Percentiles rank a stretch among this genome's conserved stretches.
Conservation (phyloP, 2,329 filamentous ascomycete species). For the Pyricularia pennisetigena region DNA sequence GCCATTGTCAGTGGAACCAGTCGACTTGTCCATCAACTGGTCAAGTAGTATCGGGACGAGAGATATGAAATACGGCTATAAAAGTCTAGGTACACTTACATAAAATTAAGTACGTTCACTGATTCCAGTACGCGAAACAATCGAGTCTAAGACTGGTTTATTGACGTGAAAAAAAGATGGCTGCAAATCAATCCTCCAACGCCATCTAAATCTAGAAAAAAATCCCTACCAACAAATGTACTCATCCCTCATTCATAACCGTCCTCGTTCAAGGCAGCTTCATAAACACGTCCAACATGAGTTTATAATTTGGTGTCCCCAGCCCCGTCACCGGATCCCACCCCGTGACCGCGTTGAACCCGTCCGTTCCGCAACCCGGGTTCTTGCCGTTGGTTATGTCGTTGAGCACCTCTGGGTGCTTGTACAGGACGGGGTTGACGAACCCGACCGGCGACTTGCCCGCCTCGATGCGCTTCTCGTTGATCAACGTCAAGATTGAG, state of each 20-base stretch:
- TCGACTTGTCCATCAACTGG: not conserved
- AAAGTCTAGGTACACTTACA: no score
- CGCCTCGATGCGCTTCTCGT: constrained; percentile 43
- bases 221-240: no score
- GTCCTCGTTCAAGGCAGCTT: constrained; percentile 11
- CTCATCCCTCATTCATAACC: not conserved
- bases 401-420: constrained; percentile 16
- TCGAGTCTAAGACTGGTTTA: not conserved
- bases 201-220: not conserved
- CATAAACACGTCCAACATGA: constrained; percentile 15
- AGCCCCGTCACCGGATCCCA: constrained; percentile 14
- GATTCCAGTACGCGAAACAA: not conserved
- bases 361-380: constrained; percentile 18
- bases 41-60: not conserved
- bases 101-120: not conserved
- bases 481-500: constrained; percentile 49
- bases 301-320: constrained; percentile 13
- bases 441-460: constrained; percentile 29
- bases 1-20: not conserved
- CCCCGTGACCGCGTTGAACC: constrained; percentile 13
- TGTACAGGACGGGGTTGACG: constrained; percentile 18
- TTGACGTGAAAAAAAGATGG: not conserved
- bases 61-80: not conserved
- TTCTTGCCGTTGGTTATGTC: constrained; percentile 16
- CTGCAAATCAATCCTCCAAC: not conserved